phyloP scores from a whole-genome alignment of 257 asterid species.

The Solanum rostratum region DNA sequence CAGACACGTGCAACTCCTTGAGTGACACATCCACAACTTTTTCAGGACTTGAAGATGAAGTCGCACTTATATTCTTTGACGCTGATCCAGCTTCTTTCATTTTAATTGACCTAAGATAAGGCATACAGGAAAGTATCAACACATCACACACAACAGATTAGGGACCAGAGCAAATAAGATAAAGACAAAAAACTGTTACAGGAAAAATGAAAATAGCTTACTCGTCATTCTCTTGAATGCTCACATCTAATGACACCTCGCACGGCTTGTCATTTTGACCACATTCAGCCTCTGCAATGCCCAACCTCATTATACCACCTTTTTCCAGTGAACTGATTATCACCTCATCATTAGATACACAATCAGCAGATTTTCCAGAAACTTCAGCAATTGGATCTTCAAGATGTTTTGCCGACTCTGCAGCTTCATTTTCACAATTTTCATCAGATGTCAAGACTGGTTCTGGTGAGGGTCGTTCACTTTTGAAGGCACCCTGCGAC shows the following conservation, averaged over 20 bases:
- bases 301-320: slow-evolving; percentile 6
- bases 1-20: slow-evolving; percentile 13
- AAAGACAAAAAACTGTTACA: background rate
- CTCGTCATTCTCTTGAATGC: slow-evolving; percentile 28
- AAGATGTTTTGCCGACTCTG: slow-evolving; percentile 20
- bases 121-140: background rate
- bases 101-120: slow-evolving; percentile 28
- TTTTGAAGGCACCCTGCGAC: slow-evolving; percentile 9
- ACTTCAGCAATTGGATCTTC: slow-evolving; percentile 25
- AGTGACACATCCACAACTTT: slow-evolving; percentile 20
- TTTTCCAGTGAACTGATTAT: slow-evolving; percentile 18
- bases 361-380: slow-evolving; percentile 19
- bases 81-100: slow-evolving; percentile 24
- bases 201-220: slow-evolving; percentile 14
- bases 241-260: slow-evolving; percentile 18
- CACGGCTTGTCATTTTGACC: slow-evolving; percentile 17
- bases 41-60: slow-evolving; percentile 24
- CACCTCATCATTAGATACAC: slow-evolving; percentile 13
- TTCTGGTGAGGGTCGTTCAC: slow-evolving; percentile 12
- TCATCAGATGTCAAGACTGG: slow-evolving; percentile 7
- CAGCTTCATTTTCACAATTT: slow-evolving; percentile 21
- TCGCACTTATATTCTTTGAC: slow-evolving; percentile 20
- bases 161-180: background rate
- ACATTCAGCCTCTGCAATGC: slow-evolving; percentile 20
- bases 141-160: background rate